Evolutionary conservation across 2,329 filamentous ascomycete species (phyloP).

Genomic region (Neurospora sp.): DNA sequence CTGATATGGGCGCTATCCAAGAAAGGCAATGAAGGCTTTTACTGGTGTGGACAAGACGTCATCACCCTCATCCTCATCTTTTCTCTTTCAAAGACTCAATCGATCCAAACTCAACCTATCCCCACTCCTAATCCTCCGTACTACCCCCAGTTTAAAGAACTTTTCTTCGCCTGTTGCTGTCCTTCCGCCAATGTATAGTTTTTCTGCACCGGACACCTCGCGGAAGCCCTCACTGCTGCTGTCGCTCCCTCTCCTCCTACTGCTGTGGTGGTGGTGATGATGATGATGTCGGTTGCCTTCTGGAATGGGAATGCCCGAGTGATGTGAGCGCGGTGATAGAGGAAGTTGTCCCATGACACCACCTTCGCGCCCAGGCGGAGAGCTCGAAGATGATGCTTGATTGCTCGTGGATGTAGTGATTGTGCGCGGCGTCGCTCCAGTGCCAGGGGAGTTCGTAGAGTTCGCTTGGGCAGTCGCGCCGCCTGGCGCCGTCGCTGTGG

Average conservation of each 20-base stretch:
- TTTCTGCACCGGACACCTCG: slow-evolving; percentile 61
- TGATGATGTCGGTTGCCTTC: slow-evolving; percentile 3
- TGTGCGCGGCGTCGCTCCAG: slow-evolving; percentile 12
- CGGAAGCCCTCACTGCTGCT: slow-evolving; percentile 67
- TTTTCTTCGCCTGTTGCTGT: slow-evolving; percentile 69
- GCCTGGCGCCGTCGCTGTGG: slow-evolving; percentile 15
- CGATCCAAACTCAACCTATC: slow-evolving; percentile 67
- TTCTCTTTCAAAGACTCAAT: slow-evolving; percentile 52
- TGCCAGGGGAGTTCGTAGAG: slow-evolving; percentile 8
- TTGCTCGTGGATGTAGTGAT: slow-evolving; percentile 10
- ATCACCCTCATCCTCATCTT: neutral
- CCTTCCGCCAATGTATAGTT: slow-evolving; percentile 72
- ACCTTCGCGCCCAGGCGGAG: slow-evolving; percentile 11
- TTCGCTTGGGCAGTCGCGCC: slow-evolving; percentile 14
- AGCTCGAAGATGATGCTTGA: slow-evolving; percentile 7
- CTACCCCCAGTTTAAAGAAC: slow-evolving; percentile 72
- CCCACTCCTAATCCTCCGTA: slow-evolving; percentile 61
- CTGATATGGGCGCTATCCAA: neutral
- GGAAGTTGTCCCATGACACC: slow-evolving; percentile 22
- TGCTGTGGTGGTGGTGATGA: slow-evolving; percentile 10
- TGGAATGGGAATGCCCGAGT: slow-evolving; percentile 30
- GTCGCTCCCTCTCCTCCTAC: slow-evolving; percentile 56
- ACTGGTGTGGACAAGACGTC: neutral
- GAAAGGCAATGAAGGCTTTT: neutral
- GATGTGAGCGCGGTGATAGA: slow-evolving; percentile 17